Evolutionary conservation across 148 eudicot species (phyloP).

Genomic region (Silene uniflora): DNA sequence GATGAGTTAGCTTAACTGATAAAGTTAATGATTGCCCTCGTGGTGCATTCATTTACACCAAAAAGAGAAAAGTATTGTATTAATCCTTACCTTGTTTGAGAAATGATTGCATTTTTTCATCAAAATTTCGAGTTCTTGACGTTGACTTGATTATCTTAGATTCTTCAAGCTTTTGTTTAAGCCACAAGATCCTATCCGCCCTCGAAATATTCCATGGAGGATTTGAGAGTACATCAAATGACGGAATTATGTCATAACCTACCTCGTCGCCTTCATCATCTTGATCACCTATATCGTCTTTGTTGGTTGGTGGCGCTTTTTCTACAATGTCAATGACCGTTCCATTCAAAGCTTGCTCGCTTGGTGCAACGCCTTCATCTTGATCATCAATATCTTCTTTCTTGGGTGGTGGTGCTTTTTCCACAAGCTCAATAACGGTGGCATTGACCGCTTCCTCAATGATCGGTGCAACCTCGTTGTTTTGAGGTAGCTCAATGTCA

Average conservation of each 20-base stretch:
- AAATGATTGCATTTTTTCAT: constrained; percentile 27
- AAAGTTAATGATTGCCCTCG: too few species aligned
- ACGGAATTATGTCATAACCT: neutral
- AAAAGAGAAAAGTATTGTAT: too few species aligned
- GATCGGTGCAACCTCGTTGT: too few species aligned
- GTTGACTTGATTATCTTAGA: constrained; percentile 41
- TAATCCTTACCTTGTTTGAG: neutral
- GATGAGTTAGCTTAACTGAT: too few species aligned
- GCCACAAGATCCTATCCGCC: constrained; percentile 35
- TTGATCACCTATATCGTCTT: neutral
- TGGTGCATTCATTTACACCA: too few species aligned
- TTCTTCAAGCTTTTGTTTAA: constrained; percentile 30
- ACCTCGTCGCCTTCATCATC: constrained; percentile 10
- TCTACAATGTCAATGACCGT: neutral
- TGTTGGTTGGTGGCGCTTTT: neutral
- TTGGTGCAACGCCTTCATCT: neutral
- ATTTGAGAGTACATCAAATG: neutral
- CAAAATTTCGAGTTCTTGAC: constrained; percentile 19
- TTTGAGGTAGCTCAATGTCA: neutral
- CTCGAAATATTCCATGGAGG: constrained; percentile 25
- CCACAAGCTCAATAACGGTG: neutral
- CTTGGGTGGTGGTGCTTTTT: neutral
- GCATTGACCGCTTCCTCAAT: neutral
- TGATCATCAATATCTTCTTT: neutral
- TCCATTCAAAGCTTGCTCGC: neutral